Evolutionary conservation across 2,329 filamentous ascomycete species (phyloP).

Genomic region (Curvularia eragrostidis): DNA sequence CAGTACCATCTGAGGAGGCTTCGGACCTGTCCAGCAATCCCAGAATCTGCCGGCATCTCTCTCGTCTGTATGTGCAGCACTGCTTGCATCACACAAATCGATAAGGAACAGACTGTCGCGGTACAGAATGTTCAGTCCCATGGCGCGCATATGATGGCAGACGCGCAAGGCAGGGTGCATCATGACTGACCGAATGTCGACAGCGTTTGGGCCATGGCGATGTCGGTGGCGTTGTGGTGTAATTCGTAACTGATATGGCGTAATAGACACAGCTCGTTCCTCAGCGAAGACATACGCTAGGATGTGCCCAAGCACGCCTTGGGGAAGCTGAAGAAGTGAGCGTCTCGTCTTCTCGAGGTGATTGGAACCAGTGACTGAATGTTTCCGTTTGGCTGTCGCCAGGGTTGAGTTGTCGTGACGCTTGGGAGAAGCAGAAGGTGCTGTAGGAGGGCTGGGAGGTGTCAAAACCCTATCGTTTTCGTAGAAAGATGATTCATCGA

Average conservation of each 20-base stretch:
- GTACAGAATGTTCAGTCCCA: slow-evolving; percentile 28
- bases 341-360: slow-evolving; percentile 3
- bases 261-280: slow-evolving; percentile 25
- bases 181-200: slow-evolving; percentile 30
- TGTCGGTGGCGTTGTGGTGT: slow-evolving; percentile 28
- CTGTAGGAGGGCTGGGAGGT: slow-evolving; percentile 17
- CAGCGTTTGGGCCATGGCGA: slow-evolving; percentile 24
- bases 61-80: slow-evolving; percentile 15
- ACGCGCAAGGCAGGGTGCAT: slow-evolving; percentile 14
- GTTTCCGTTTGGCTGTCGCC: not conserved
- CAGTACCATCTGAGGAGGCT: slow-evolving; percentile 26
- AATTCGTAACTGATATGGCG: slow-evolving; percentile 14
- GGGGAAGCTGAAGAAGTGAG: slow-evolving; percentile 22
- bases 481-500: slow-evolving; percentile 4
- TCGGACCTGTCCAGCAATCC: slow-evolving; percentile 29
- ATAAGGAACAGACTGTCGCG: slow-evolving; percentile 31
- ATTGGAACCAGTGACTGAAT: not conserved
- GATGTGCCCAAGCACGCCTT: slow-evolving; percentile 29
- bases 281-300: slow-evolving; percentile 28
- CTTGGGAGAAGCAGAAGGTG: slow-evolving; percentile 16
- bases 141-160: slow-evolving; percentile 4
- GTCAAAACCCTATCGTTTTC: not conserved
- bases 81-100: slow-evolving; percentile 30
- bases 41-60: slow-evolving; percentile 25
- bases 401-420: not conserved